These are phyloP conservation scores for Croton setiger DNA, from an alignment of 441 rosid genomes.

Conservation along the genomic window DNA sequence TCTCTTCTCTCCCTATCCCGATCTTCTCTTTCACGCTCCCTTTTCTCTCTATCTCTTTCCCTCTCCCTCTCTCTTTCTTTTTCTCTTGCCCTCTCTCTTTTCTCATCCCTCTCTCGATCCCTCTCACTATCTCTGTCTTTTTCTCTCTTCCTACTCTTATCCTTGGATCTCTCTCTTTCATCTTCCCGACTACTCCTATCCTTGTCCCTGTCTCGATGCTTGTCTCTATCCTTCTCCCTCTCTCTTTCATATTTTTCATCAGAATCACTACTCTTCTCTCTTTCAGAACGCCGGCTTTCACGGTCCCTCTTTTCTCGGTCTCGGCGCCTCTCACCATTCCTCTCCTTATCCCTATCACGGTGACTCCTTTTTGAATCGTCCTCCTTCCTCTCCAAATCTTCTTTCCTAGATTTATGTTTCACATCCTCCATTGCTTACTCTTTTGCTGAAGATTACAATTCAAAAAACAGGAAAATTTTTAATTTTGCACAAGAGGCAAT, in stretches of 20 bases:
- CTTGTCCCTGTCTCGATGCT: conserved; percentile 17
- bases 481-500: not conserved
- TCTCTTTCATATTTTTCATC: conserved; percentile 47
- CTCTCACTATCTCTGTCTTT: conserved; percentile 27
- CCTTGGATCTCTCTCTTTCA: conserved; percentile 25
- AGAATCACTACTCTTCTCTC: conserved; percentile 37
- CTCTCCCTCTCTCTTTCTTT: conserved; percentile 32
- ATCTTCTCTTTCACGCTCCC: conserved; percentile 26
- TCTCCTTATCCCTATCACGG: conserved; percentile 38
- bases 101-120: conserved; percentile 25
- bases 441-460: not conserved
- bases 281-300: conserved; percentile 34
- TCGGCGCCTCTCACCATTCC: conserved; percentile 29
- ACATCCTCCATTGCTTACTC: conserved; percentile 32
- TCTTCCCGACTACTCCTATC: conserved; percentile 18
- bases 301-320: conserved; percentile 40
- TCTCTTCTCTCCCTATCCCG: conserved; percentile 34
- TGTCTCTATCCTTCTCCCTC: conserved; percentile 30
- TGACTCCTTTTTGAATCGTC: conserved; percentile 41
- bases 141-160: conserved; percentile 39
- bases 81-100: conserved; percentile 38
- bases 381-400: conserved; percentile 41
- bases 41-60: conserved; percentile 39
- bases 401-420: conserved; percentile 36
- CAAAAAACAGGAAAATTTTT: not conserved